These are phyloP conservation scores for Trichophyton simii DNA, from an alignment of 2,329 filamentous ascomycete genomes.

Conservation along the genomic window DNA sequence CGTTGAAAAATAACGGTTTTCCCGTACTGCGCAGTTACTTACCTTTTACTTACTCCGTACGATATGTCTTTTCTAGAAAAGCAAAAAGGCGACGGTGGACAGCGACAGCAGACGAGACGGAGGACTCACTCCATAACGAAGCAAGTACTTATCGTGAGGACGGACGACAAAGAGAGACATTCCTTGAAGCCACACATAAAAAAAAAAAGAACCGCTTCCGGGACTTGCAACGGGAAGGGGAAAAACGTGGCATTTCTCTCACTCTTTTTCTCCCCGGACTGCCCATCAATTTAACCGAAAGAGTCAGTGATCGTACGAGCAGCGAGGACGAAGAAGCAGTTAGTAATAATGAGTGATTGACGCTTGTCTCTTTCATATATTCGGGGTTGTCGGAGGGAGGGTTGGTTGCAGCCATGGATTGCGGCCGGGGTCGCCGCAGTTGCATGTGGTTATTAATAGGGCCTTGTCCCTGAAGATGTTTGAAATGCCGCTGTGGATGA, in stretches of 20 bases:
- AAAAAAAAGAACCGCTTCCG: too few species aligned
- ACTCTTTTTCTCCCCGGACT: too few species aligned
- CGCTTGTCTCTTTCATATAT: background rate
- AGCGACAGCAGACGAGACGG: background rate
- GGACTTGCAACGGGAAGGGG: too few species aligned
- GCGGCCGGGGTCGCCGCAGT: background rate
- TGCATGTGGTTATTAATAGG: background rate
- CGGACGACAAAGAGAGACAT: background rate
- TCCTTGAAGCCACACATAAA: too few species aligned
- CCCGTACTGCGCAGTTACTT: background rate
- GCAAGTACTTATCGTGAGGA: background rate
- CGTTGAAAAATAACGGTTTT: slow-evolving; percentile 1
- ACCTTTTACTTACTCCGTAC: too few species aligned
- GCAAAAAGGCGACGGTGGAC: background rate
- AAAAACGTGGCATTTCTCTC: background rate
- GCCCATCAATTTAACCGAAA: too few species aligned
- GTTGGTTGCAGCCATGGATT: background rate
- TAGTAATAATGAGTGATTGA: background rate
- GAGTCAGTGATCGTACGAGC: too few species aligned
- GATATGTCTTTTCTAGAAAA: background rate
- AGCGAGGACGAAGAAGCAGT: too few species aligned
- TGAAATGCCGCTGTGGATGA: slow-evolving; percentile 3
- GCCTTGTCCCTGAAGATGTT: background rate
- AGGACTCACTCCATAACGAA: background rate
- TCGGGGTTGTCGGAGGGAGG: background rate